Base-by-base conservation (phyloP, 495 filamentous ascomycete genomes). In the Penicillium taxi region DNA sequence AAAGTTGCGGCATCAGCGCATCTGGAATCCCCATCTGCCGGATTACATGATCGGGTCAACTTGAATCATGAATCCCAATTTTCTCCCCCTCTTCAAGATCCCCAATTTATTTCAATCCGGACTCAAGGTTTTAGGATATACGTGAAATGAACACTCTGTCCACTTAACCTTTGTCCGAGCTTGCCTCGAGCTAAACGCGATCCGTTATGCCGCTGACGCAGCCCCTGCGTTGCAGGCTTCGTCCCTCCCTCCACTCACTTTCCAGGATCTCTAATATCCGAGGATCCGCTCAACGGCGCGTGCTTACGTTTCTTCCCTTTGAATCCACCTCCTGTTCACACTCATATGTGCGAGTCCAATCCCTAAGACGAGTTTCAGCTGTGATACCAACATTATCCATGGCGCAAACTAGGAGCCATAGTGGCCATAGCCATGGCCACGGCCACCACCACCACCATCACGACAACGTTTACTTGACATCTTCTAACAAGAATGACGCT, bases 401-500 rank as follows among this genome's bases (percentile, higher is more conserved):
- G 64, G 48, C 52, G 9, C 66, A 70, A 52, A 60, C 56, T 12
- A 45, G 66, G 48, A 42, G 40, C 36, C 50, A 54, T 41, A 45
- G 37, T 46, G 48, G 53, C 37, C 55, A 58, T 42, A 31, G 45
- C 41, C 53, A 53, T 24, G 52, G 61, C 39, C 55, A 63, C 19
- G 58, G 66, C 38, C 60, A 67, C 30, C 78, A 84, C 56, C 78
- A 84, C 59, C 84, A 87, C 49, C 78, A 84, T 49, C 80, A 86
- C 56, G 85, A 91, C 64, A 95, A 89, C 69, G 77, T 80, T 19
- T 96, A 90, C 59, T 73, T 98, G 18, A 85, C 79, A 4, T 94
- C 88, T 1, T 72, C 69, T 22, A 88, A 98, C 65, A 94, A 86
- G 60, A 78, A 82, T 27, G 93, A 98, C 63, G 84, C 91, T 13